Base-by-base conservation (phyloP, 148 eudicot species). In the Cornus florida region DNA sequence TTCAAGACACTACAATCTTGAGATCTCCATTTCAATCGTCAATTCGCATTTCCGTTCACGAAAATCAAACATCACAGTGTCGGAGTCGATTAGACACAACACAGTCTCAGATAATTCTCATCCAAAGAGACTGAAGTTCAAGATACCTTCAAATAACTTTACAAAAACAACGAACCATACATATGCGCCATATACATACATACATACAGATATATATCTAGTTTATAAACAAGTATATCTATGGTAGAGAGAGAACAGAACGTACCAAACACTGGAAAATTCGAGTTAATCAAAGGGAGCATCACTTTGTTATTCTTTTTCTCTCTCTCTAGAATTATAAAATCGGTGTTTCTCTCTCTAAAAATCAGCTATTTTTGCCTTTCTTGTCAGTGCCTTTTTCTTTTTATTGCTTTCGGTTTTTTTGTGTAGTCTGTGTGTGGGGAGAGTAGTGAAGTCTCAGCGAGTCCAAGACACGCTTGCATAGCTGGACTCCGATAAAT, bases 401-500 rank as follows among this genome's bases (percentile, higher is more conserved):
- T 19, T 56, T 53, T 20, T 57, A 13, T n/a, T 62, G 22, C 66
- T 53, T 16, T 20, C 7, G 31, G 46, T 73, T 56, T 0, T 23
- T 24, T 53, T 50, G 32, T 8, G 33, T 24, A 28, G 6, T 19
- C 48, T 59, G 8, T 32, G 28, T 35, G n/a, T 23, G 73, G 1
- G 13, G 9, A 23, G 75, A 2, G 9, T 22, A 50, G 38, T 32
- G 56, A 33, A 66, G 64, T 35, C 74, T 78, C 33, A 19, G 16
- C 57, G 53, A 74, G 77, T 74, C 77, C 53, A 74, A 74, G 50
- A 67, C 38, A 74, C 77, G 69, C 67, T 33, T 74, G 67, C 76
- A 56, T 74, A 66, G 67, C 76, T 74, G 76, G 66, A 57, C 67
- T 48, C 23, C 67, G 48, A 19, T 69, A 16, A 33, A 56, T 69